A percentile compares a stretch with the other conserved stretches of the same genome.
These are phyloP conservation scores for Strobilomyces dryophilus DNA, from an alignment of 768 basidiomycete genomes.

Conservation along the genomic window DNA sequence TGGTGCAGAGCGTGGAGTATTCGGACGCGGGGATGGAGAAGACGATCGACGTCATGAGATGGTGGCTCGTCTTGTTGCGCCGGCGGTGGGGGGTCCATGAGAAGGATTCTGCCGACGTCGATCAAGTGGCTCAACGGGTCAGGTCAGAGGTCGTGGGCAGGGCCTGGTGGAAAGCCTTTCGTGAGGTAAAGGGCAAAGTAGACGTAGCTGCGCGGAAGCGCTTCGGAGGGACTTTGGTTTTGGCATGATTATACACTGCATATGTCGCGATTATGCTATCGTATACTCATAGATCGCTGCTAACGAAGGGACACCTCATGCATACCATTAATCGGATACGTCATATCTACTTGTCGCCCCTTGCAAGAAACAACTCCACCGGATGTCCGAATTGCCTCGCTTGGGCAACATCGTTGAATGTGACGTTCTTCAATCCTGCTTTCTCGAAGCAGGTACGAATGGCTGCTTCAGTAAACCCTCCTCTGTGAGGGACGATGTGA, in stretches of 20 bases:
- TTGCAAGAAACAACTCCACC: conserved; percentile 53
- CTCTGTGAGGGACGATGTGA: conserved; percentile 51
- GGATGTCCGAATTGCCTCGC: conserved; percentile 32
- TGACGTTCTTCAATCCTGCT: conserved; percentile 47
- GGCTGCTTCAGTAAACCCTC: conserved; percentile 48
- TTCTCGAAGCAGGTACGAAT: conserved; percentile 48
- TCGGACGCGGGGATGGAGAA: conserved; percentile 67
- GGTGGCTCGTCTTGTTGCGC: conserved; percentile 75
- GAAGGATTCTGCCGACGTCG: conserved; percentile 32
- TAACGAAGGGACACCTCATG: not conserved
- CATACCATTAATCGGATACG: no score
- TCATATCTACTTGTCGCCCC: conserved; percentile 37
- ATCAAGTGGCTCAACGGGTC: conserved; percentile 27
- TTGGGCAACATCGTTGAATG: conserved; percentile 33
- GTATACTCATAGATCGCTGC: not conserved
- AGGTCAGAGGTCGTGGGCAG: conserved; percentile 46
- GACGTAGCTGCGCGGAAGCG: conserved; percentile 59
- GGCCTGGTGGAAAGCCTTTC: conserved; percentile 82
- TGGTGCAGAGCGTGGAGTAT: conserved; percentile 65
- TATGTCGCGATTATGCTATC: not conserved
- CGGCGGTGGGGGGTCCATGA: conserved; percentile 61
- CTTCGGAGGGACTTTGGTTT: conserved; percentile 68
- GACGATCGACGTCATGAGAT: conserved; percentile 68
- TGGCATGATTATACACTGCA: conserved; percentile 47
- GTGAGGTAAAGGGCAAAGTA: conserved; percentile 61